Conservation (phyloP, 2,329 filamentous ascomycete species). For the Fulvia fulva region DNA sequence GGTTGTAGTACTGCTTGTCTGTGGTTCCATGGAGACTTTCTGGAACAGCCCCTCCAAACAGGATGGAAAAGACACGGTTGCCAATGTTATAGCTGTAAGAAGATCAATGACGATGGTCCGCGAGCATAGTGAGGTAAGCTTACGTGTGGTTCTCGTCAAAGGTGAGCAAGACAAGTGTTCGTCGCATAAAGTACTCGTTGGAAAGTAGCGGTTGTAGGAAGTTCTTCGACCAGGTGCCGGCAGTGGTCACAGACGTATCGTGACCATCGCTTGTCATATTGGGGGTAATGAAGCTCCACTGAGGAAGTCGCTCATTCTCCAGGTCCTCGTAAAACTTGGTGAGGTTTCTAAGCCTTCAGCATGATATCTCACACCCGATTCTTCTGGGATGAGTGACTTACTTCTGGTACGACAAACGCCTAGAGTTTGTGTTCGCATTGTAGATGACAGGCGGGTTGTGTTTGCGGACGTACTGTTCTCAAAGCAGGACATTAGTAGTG, state of each 20-base stretch:
- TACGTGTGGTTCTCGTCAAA: conserved; percentile 71
- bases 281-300: conserved; percentile 66
- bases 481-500: conserved; percentile 53
- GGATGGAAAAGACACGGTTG: conserved; percentile 67
- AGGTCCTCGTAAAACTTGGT: conserved; percentile 66
- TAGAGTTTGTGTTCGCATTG: conserved; percentile 56
- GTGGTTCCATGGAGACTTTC: conserved; percentile 60
- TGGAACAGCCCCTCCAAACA: conserved; percentile 72
- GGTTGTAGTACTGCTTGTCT: conserved; percentile 58
- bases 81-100: conserved; percentile 50
- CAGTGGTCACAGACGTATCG: conserved; percentile 65
- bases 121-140: not conserved
- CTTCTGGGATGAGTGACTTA: not conserved
- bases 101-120: not conserved
- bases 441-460: conserved; percentile 60
- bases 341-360: conserved; percentile 47
- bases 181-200: conserved; percentile 67
- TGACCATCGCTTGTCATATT: conserved; percentile 76
- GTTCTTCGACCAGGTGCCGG: conserved; percentile 62
- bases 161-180: conserved; percentile 70
- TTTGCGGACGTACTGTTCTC: not conserved
- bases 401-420: conserved; percentile 67
- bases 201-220: conserved; percentile 69
- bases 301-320: conserved; percentile 59
- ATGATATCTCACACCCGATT: not conserved